A percentile compares a stretch with the other conserved stretches of the same genome.
These are phyloP conservation scores for Pseudozyma pruni DNA, from an alignment of 1,284 basidiomycete species.

Conservation along the genomic window DNA sequence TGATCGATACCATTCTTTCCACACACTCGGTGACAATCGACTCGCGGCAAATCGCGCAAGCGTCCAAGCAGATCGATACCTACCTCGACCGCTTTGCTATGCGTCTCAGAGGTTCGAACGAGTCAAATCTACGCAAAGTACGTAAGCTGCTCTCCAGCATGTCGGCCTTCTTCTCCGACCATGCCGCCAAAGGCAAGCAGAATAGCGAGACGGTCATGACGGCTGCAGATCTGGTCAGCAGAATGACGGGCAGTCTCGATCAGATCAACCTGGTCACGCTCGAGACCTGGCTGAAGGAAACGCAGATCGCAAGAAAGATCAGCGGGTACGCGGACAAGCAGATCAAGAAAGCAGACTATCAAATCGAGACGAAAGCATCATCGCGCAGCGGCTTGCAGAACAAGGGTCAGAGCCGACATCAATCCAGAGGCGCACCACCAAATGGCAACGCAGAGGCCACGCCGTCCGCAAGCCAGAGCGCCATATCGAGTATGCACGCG, in stretches of 20 bases:
- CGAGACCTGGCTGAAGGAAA: constrained; percentile 82
- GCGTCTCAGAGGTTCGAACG: constrained; percentile 79
- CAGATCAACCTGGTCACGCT: constrained; percentile 78
- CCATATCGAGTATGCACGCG: constrained; percentile 81
- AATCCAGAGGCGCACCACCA: not conserved
- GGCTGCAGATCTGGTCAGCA: constrained; percentile 74
- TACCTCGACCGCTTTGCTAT: constrained; percentile 84
- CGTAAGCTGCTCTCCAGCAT: constrained; percentile 46
- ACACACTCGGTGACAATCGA: constrained; percentile 82
- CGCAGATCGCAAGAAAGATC: constrained; percentile 79
- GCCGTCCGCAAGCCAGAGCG: constrained; percentile 28
- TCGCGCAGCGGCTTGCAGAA: constrained; percentile 3
- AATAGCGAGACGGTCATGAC: constrained; percentile 71
- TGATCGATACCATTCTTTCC: constrained; percentile 80
- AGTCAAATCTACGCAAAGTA: constrained; percentile 82
- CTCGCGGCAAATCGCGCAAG: constrained; percentile 74
- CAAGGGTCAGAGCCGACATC: not conserved
- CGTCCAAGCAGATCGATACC: constrained; percentile 79
- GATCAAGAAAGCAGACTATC: constrained; percentile 72
- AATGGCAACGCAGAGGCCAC: not conserved
- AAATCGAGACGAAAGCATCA: constrained; percentile 59
- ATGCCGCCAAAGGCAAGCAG: constrained; percentile 9
- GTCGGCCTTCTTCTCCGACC: constrained; percentile 26
- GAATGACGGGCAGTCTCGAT: constrained; percentile 78
- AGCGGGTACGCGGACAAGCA: constrained; percentile 81